A percentile compares a stretch with the other conserved stretches of the same genome.
phyloP scores from a whole-genome alignment of 2,329 filamentous ascomycete species.

The Fusarium hostae region DNA sequence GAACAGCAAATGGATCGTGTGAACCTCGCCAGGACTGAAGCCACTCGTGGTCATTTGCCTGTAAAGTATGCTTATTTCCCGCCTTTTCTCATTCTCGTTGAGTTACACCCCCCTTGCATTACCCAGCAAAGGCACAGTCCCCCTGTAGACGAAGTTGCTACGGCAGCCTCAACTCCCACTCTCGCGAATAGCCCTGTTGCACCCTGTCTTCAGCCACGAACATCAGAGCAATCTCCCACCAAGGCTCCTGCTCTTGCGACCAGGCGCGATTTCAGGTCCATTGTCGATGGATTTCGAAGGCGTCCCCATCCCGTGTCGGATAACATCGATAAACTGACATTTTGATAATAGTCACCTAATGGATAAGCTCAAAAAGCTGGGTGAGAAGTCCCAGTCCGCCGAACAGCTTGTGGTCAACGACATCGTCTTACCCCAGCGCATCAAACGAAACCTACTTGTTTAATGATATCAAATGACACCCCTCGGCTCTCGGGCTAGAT shows the following conservation, averaged over 20 bases:
- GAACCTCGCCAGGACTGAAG: slow-evolving; percentile 66
- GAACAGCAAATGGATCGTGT: slow-evolving; percentile 63
- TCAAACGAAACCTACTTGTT: slow-evolving; percentile 55
- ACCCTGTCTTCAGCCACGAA: background rate
- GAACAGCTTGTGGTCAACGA: slow-evolving; percentile 50
- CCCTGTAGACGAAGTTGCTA: background rate
- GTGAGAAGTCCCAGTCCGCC: slow-evolving; percentile 51
- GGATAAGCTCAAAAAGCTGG: slow-evolving; percentile 62
- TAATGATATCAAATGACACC: slow-evolving; percentile 4
- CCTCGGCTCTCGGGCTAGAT: background rate
- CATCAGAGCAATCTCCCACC: slow-evolving; percentile 6
- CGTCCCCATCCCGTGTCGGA: slow-evolving; percentile 44
- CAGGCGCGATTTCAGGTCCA: slow-evolving; percentile 37
- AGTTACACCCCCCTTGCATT: slow-evolving; percentile 23
- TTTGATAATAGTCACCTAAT: slow-evolving; percentile 61
- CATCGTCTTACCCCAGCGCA: slow-evolving; percentile 53
- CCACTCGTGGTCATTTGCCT: slow-evolving; percentile 62
- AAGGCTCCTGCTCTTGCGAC: slow-evolving; percentile 28
- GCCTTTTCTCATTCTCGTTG: slow-evolving; percentile 49
- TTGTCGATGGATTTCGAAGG: slow-evolving; percentile 44
- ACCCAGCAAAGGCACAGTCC: background rate
- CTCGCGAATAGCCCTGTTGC: slow-evolving; percentile 5
- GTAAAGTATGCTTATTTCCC: slow-evolving; percentile 63
- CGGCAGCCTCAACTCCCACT: slow-evolving; percentile 4
- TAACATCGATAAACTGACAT: slow-evolving; percentile 48